Base-by-base conservation (phyloP, 768 basidiomycete genomes). In the Ramaria sp. region DNA sequence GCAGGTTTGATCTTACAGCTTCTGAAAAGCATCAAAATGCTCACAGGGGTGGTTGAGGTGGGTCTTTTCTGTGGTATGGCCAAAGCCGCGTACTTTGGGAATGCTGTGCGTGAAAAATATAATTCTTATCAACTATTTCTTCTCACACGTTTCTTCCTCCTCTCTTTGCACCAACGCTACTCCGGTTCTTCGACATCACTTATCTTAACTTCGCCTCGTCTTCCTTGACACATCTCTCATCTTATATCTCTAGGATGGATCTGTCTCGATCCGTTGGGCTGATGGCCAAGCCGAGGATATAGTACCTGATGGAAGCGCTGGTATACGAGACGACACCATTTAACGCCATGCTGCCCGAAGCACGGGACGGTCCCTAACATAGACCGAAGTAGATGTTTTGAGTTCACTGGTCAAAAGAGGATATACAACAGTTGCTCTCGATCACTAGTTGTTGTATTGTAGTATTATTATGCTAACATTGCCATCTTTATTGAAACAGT, bases 11-110 rank as follows among this genome's bases (percentile, higher is more conserved):
- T 51, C 38, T 6, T 16, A 7, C 64, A 94, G 88, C 74, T 97
- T 16, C 71, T 95, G 71, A 67, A 73, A 15, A 73, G 77, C 57
- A 85, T 98, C 64, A 98, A 97, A 73, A 79, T 95, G 78, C 75
- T 98, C 57, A 98, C 95, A 3, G 96, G 96, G 44, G 91, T 97
- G 22, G 90, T 98, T n/a, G 96, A 99, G 67, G 96, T 97, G 32
- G 96, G 96, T 0, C 68, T 99, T n/a, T 98, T 99, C 72, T 93
- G 90, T 65, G 74, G 82, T 52, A 84, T 96, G 76, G 93, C 88
- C 4, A 79, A 83, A 64, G 93, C 93, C 0, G 95, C 94, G n/a
- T 98, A 97, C 73, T 99, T 98, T 67, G 90, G 90, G 18, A 92
- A 92, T 60, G 73, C 80, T 70, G 88, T 87, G 42, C 43, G 70